phyloP scores from a whole-genome alignment of 1,284 basidiomycete genomes.

The Apiotrichum brassicae region DNA sequence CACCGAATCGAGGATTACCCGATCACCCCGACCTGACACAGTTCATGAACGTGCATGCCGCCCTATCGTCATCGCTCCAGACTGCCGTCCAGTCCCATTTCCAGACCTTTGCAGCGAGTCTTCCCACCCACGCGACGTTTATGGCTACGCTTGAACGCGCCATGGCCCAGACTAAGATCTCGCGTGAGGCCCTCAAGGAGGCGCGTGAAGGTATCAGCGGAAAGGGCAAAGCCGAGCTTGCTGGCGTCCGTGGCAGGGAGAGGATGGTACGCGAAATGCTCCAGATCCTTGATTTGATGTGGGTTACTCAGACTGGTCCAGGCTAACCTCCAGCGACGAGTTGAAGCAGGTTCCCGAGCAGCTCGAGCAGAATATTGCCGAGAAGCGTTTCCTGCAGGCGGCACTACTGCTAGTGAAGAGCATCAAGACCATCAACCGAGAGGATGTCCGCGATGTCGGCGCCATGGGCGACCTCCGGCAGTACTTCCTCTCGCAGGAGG shows the following conservation, averaged over 20 bases:
- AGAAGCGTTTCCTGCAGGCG: conserved; percentile 87
- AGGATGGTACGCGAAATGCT: conserved; percentile 86
- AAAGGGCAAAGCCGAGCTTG: conserved; percentile 60
- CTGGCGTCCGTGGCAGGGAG: conserved; percentile 74
- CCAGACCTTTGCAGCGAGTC: conserved; percentile 80
- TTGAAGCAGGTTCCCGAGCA: conserved; percentile 86
- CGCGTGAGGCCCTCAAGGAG: conserved; percentile 68
- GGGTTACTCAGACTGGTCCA: conserved; percentile 33
- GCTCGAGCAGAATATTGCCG: conserved; percentile 88
- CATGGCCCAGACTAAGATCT: conserved; percentile 64
- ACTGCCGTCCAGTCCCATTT: conserved; percentile 64
- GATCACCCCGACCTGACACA: conserved; percentile 29
- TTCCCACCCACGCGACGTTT: conserved; percentile 78
- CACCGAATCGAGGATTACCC: conserved; percentile 48
- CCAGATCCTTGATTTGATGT: conserved; percentile 84
- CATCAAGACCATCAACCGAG: conserved; percentile 82
- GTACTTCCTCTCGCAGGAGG: conserved; percentile 83
- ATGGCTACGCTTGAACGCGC: conserved; percentile 62
- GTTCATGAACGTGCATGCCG: conserved; percentile 37
- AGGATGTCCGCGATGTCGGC: conserved; percentile 90
- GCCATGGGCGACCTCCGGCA: conserved; percentile 81
- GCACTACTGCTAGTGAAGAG: conserved; percentile 81
- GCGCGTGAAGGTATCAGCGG: conserved; percentile 42
- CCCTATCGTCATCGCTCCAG: conserved; percentile 40
- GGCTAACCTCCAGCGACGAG: conserved; percentile 61